Conservation (phyloP, 1,139 yeast genomes). For the Pichia sp. region DNA sequence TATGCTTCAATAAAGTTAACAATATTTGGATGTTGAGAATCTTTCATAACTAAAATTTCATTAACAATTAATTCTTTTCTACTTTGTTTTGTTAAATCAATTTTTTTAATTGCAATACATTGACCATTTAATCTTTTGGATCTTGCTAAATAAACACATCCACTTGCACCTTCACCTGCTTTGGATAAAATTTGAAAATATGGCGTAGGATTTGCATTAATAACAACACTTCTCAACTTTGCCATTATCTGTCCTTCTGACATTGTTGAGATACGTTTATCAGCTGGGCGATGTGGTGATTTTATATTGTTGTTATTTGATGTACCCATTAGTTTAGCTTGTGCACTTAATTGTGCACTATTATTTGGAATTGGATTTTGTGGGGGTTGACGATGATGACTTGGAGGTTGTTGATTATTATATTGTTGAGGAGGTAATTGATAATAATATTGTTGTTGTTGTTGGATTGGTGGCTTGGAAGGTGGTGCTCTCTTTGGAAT, state of each 20-base stretch:
- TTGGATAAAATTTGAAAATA: constrained; percentile 82
- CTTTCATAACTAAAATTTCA: constrained; percentile 94
- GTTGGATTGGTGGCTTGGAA: constrained; percentile 5
- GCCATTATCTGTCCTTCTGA: constrained; percentile 83
- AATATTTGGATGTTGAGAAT: constrained; percentile 83
- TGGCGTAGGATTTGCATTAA: constrained; percentile 75
- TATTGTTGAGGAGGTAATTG: constrained; percentile 1
- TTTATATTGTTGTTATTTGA: not conserved
- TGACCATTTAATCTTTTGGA: constrained; percentile 46
- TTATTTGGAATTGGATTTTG: constrained; percentile 1
- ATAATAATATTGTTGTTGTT: constrained; percentile 2
- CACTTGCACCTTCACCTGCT: constrained; percentile 99
- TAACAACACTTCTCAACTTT: constrained; percentile 77
- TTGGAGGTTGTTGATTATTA: constrained; percentile 16
- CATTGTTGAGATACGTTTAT: constrained; percentile 64
- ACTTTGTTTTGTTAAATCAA: constrained; percentile 90
- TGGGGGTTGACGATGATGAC: constrained; percentile 18
- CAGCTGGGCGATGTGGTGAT: constrained; percentile 22
- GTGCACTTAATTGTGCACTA: constrained; percentile 12
- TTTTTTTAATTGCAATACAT: constrained; percentile 86
- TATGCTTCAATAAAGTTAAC: constrained; percentile 91
- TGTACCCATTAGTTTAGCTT: constrained; percentile 12
- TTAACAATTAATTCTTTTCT: constrained; percentile 90
- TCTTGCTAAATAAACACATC: constrained; percentile 87
- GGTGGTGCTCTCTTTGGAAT: constrained; percentile 13